Conservation (phyloP, 2,329 filamentous ascomycete species). For the Trichophyton mentagrophytes region DNA sequence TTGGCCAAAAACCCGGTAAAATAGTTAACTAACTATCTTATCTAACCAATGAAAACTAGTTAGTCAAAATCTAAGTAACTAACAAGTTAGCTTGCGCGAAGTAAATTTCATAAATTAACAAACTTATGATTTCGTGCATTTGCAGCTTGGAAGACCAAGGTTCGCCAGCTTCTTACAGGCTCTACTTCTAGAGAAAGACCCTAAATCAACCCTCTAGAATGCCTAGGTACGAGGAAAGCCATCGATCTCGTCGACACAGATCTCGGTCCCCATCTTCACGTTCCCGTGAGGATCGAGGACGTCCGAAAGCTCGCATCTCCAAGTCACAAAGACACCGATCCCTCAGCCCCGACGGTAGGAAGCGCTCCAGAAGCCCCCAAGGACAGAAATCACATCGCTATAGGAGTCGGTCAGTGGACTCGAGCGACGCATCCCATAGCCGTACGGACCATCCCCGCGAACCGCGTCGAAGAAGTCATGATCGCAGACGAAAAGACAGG, state of each 20-base stretch:
- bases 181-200: too few relatives aligned
- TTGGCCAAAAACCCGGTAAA: too few relatives aligned
- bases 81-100: too few relatives aligned
- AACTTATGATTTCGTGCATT: too few relatives aligned
- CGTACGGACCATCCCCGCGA: constrained; percentile 20
- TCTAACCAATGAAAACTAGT: too few relatives aligned
- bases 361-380: constrained; percentile 9
- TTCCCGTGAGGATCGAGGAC: not conserved
- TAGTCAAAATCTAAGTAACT: too few relatives aligned
- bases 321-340: constrained; percentile 7
- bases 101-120: too few relatives aligned
- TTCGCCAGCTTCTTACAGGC: not conserved
- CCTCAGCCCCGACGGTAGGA: constrained; percentile 1
- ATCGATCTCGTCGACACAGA: not conserved
- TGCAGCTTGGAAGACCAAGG: not conserved
- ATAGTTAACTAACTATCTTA: too few relatives aligned
- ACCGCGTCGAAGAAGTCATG: constrained; percentile 19
- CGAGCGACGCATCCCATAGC: constrained; percentile 12
- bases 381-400: constrained; percentile 6
- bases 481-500: constrained; percentile 17
- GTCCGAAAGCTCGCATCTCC: not conserved
- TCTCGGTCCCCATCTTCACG: not conserved
- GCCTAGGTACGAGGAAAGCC: constrained; percentile 3
- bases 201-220: not conserved
- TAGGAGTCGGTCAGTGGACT: constrained; percentile 8